Evolutionary conservation across 805 yeast genomes (phyloP).

Genomic region (Cephaloascus albidus): DNA sequence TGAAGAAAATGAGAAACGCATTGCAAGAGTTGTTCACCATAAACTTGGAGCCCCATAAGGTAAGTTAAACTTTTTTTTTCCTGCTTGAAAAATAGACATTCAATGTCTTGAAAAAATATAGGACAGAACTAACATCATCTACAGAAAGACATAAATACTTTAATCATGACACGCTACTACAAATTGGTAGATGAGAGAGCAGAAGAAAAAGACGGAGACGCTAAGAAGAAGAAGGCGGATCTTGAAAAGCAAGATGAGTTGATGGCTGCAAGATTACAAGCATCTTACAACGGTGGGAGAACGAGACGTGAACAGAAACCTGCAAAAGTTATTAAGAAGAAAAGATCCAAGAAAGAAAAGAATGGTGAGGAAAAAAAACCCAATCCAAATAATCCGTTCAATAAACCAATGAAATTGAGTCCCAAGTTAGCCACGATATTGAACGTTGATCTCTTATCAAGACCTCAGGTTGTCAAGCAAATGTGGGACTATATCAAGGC

Average conservation of each 20-base stretch:
- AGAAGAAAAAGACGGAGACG: slow-evolving; percentile 11
- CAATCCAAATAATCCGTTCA: slow-evolving; percentile 24
- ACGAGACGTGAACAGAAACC: slow-evolving; percentile 7
- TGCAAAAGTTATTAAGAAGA: slow-evolving; percentile 3
- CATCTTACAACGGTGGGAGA: slow-evolving; percentile 5
- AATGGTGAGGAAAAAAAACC: slow-evolving; percentile 3
- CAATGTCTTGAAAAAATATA: neutral
- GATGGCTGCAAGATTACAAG: slow-evolving; percentile 40
- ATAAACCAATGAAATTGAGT: slow-evolving; percentile 38
- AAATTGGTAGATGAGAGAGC: slow-evolving; percentile 30
- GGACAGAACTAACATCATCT: slow-evolving; percentile 1
- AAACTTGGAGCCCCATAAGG: slow-evolving; percentile 38
- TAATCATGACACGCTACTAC: slow-evolving; percentile 52
- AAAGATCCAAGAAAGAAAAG: slow-evolving; percentile 4
- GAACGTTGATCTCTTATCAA: slow-evolving; percentile 30
- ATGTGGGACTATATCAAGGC: slow-evolving; percentile 66
- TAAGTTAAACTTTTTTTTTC: slow-evolving; percentile 12
- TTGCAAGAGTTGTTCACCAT: slow-evolving; percentile 58
- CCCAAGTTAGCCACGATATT: slow-evolving; percentile 41
- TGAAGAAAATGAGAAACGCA: slow-evolving; percentile 62
- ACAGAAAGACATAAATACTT: slow-evolving; percentile 48
- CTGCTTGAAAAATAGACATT: neutral
- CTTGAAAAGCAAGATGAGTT: slow-evolving; percentile 40
- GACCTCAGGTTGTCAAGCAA: slow-evolving; percentile 63
- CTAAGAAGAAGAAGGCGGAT: slow-evolving; percentile 17